Percentiles rank a stretch among this genome's conserved stretches.
Conservation (phyloP, 1,284 basidiomycete species). For the Sanguinoderma infundibulare region DNA sequence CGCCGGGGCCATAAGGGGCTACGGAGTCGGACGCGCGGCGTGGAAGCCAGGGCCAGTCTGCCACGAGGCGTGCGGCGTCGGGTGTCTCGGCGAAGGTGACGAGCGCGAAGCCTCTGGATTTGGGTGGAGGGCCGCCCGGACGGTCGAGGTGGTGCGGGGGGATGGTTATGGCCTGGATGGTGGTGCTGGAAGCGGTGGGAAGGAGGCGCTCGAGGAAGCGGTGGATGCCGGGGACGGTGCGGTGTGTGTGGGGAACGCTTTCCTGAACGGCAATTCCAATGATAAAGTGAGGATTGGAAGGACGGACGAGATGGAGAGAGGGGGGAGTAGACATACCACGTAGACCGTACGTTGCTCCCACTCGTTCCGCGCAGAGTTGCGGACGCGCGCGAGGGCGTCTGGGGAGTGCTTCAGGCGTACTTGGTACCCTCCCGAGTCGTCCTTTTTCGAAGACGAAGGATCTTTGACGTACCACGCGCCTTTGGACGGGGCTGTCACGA, state of each 20-base stretch:
- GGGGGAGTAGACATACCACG: conserved; percentile 48
- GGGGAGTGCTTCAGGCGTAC: conserved; percentile 56
- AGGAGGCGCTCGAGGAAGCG: conserved; percentile 46
- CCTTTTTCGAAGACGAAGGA: conserved; percentile 20
- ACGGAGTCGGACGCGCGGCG: conserved; percentile 13
- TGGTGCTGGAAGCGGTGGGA: conserved; percentile 10
- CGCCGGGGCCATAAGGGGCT: background rate
- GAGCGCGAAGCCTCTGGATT: conserved; percentile 76
- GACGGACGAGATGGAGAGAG: background rate
- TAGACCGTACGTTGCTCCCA: conserved; percentile 72
- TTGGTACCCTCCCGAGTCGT: conserved; percentile 55
- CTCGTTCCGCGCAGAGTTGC: conserved; percentile 44
- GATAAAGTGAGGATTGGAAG: background rate
- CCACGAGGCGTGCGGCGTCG: conserved; percentile 47
- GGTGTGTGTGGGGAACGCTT: conserved; percentile 61
- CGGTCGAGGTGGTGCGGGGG: conserved; percentile 66
- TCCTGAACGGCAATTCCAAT: conserved; percentile 50
- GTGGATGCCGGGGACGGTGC: conserved; percentile 51
- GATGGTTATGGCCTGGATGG: conserved; percentile 57
- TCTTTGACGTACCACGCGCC: conserved; percentile 43
- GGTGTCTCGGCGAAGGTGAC: conserved; percentile 50
- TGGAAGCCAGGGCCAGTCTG: conserved; percentile 63
- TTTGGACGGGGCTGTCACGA: conserved; percentile 47
- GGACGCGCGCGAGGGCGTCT: conserved; percentile 31
- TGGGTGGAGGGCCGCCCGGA: conserved; percentile 50